phyloP scores from a whole-genome alignment of 2,329 filamentous ascomycete species.

The Botrytis cinerea region DNA sequence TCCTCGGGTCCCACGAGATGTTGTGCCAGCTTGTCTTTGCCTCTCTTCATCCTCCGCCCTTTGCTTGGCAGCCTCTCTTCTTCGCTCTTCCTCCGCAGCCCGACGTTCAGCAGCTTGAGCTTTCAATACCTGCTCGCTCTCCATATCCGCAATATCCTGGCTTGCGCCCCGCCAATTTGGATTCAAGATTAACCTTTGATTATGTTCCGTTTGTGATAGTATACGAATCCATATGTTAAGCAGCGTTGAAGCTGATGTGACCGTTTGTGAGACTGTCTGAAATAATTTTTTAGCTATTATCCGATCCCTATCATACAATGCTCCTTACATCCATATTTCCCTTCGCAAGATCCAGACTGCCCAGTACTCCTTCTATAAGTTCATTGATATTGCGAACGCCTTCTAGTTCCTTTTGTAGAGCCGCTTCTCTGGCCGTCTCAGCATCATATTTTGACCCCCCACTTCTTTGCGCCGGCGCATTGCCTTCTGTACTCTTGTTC shows the following conservation, averaged over 20 bases:
- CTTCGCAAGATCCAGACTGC: slow-evolving; percentile 69
- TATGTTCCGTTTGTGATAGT: slow-evolving; percentile 95
- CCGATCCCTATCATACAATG: slow-evolving; percentile 1
- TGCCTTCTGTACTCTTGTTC: slow-evolving; percentile 34
- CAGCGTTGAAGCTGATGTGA: slow-evolving; percentile 82
- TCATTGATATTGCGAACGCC: slow-evolving; percentile 84
- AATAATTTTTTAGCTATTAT: slow-evolving; percentile 27
- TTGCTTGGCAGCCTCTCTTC: slow-evolving; percentile 68
- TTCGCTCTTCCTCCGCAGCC: slow-evolving; percentile 75
- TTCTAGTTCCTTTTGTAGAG: slow-evolving; percentile 76
- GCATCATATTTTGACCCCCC: slow-evolving; percentile 58
- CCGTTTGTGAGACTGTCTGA: slow-evolving; percentile 81
- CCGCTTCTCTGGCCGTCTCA: slow-evolving; percentile 70
- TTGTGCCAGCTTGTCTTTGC: slow-evolving; percentile 47
- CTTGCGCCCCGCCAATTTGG: slow-evolving; percentile 87
- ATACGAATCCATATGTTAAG: slow-evolving; percentile 96
- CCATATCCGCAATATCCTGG: slow-evolving; percentile 82
- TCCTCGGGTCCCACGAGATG: slow-evolving; percentile 41
- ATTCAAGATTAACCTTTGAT: slow-evolving; percentile 86
- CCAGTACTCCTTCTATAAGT: slow-evolving; percentile 77
- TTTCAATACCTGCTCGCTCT: slow-evolving; percentile 72
- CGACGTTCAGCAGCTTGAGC: slow-evolving; percentile 77
- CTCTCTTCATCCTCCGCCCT: slow-evolving; percentile 61
- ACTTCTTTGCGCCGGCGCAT: slow-evolving; percentile 40
- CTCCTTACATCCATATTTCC: slow-evolving; percentile 72